Evolutionary conservation across 495 filamentous ascomycete genomes (phyloP).

Genomic region (Cladorrhinum samala): DNA sequence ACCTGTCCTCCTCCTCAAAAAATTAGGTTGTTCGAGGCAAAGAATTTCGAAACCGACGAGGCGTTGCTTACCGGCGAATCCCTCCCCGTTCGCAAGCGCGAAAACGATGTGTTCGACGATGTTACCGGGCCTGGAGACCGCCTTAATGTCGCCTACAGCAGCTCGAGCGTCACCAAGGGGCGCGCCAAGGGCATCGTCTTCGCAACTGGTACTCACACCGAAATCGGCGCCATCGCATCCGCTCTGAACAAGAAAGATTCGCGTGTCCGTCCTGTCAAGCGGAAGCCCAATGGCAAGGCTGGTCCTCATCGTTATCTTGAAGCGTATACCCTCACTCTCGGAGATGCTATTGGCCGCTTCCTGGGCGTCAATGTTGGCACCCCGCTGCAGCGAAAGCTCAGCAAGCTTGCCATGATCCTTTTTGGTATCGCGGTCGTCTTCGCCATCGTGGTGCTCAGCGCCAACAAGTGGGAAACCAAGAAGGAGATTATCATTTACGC

Average conservation of each 20-base stretch:
- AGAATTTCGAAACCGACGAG: constrained; percentile 56
- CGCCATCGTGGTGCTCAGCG: constrained; percentile 74
- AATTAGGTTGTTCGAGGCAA: constrained; percentile 74
- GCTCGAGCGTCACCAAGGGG: constrained; percentile 62
- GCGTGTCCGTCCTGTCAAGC: constrained; percentile 50
- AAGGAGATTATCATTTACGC: constrained; percentile 80
- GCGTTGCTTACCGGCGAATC: constrained; percentile 63
- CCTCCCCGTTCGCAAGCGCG: constrained; percentile 37
- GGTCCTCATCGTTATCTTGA: constrained; percentile 62
- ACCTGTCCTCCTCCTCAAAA: neutral
- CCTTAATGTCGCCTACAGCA: constrained; percentile 62
- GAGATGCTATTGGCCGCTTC: constrained; percentile 62
- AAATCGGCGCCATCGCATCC: constrained; percentile 75
- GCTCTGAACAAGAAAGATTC: constrained; percentile 53
- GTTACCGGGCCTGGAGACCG: constrained; percentile 56
- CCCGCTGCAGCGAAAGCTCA: constrained; percentile 71
- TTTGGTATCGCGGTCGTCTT: constrained; percentile 68
- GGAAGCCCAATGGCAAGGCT: constrained; percentile 52
- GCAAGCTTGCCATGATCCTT: constrained; percentile 67
- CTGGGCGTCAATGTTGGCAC: constrained; percentile 70
- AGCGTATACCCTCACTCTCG: constrained; percentile 59
- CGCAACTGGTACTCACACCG: constrained; percentile 68
- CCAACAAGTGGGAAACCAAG: constrained; percentile 63
- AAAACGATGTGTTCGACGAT: constrained; percentile 26
- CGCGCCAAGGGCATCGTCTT: constrained; percentile 61